A percentile compares a stretch with the other conserved stretches of the same genome.
phyloP scores from a whole-genome alignment of 1,139 yeast species.

The Eremothecium gossypii region DNA sequence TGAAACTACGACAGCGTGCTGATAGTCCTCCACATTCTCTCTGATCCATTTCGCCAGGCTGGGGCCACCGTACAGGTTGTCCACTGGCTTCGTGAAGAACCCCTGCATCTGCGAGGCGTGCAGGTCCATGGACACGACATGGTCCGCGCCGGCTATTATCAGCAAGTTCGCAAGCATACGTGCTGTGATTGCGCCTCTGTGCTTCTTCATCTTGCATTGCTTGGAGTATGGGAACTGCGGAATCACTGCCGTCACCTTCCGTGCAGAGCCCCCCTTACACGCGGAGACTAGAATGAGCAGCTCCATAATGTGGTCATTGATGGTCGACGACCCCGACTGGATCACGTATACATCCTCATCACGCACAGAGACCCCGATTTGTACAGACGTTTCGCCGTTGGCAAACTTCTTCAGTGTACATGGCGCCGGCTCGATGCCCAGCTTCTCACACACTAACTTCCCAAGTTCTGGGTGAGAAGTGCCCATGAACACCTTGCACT shows the following conservation, averaged over 20 bases:
- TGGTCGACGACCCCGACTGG: slow-evolving; percentile 81
- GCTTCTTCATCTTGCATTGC: slow-evolving; percentile 96
- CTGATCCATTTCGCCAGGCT: slow-evolving; percentile 94
- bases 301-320: slow-evolving; percentile 96
- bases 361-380: slow-evolving; percentile 87
- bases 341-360: slow-evolving; percentile 96
- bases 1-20: slow-evolving; percentile 76
- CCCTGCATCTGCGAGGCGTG: slow-evolving; percentile 99
- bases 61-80: slow-evolving; percentile 92
- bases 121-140: slow-evolving; percentile 93
- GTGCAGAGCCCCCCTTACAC: slow-evolving; percentile 95
- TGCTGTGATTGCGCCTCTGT: slow-evolving; percentile 98
- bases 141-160: slow-evolving; percentile 99
- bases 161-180: slow-evolving; percentile 93
- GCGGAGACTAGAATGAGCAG: slow-evolving; percentile 85
- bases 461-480: slow-evolving; percentile 95
- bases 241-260: slow-evolving; percentile 91
- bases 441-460: slow-evolving; percentile 72
- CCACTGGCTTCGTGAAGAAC: slow-evolving; percentile 93
- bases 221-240: slow-evolving; percentile 98
- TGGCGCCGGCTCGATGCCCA: slow-evolving; percentile 94
- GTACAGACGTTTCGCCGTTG: slow-evolving; percentile 95
- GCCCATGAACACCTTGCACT: slow-evolving; percentile 94
- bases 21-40: slow-evolving; percentile 77
- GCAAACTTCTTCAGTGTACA: slow-evolving; percentile 85